Percentiles rank a stretch among this genome's conserved stretches.
Conservation (phyloP, 1,284 basidiomycete species). For the Thelephora terrestris region DNA sequence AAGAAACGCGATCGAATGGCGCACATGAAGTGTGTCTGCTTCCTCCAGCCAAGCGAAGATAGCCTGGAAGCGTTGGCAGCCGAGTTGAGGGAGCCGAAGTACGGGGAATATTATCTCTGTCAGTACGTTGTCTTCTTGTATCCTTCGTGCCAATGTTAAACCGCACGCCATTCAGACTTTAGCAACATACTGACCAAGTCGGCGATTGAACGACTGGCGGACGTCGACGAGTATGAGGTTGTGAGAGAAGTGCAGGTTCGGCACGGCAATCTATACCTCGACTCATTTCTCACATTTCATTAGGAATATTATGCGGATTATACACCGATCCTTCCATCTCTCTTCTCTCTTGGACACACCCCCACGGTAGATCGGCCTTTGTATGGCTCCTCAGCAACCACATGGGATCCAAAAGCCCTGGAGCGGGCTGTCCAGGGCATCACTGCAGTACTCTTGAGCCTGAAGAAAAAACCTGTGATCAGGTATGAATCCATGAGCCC, state of each 20-base stretch:
- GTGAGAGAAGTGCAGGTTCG: slow-evolving; percentile 92
- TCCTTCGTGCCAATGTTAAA: slow-evolving; percentile 9
- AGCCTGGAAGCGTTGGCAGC: slow-evolving; percentile 76
- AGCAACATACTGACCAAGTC: slow-evolving; percentile 89
- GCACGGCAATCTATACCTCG: slow-evolving; percentile 3
- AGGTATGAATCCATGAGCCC: slow-evolving; percentile 91
- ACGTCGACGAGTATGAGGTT: slow-evolving; percentile 93
- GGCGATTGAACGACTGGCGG: slow-evolving; percentile 88
- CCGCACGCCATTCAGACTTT: slow-evolving; percentile 56
- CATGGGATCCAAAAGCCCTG: slow-evolving; percentile 70
- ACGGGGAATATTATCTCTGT: slow-evolving; percentile 97
- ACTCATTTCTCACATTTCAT: slow-evolving; percentile 13
- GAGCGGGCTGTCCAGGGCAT: slow-evolving; percentile 77
- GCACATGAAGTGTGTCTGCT: slow-evolving; percentile 95
- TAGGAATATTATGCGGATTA: slow-evolving; percentile 97
- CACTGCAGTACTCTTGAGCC: slow-evolving; percentile 80
- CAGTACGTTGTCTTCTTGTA: slow-evolving; percentile 53
- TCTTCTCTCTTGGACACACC: slow-evolving; percentile 83
- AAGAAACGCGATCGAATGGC: slow-evolving; percentile 79
- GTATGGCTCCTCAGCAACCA: slow-evolving; percentile 54
- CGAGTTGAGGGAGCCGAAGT: slow-evolving; percentile 85
- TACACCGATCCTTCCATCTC: slow-evolving; percentile 73
- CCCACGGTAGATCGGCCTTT: slow-evolving; percentile 54
- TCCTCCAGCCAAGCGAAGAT: slow-evolving; percentile 73
- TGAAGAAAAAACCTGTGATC: slow-evolving; percentile 94